A percentile compares a stretch with the other conserved stretches of the same genome.
phyloP scores from a whole-genome alignment of 345 rosid species.

The Hibiscus syriacus region DNA sequence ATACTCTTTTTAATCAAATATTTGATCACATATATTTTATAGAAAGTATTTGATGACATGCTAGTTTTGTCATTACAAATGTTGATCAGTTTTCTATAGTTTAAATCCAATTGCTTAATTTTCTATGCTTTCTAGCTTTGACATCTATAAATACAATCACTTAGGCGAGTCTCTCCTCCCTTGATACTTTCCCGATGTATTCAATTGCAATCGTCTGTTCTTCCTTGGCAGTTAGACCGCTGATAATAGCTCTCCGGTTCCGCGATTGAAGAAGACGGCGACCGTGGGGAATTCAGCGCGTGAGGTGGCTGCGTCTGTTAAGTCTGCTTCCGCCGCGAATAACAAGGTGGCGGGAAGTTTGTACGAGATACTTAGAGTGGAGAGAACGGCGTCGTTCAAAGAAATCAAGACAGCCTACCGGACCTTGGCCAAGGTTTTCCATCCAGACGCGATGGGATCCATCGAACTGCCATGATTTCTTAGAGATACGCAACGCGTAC shows the following conservation, averaged over 20 bases:
- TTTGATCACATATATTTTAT: too few relatives aligned
- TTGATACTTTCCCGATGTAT: neutral
- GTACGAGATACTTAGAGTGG: conserved; percentile 51
- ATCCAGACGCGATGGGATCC: conserved; percentile 45
- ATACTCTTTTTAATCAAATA: too few relatives aligned
- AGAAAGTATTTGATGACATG: too few relatives aligned
- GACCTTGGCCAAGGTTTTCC: conserved; percentile 51
- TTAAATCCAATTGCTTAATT: too few relatives aligned
- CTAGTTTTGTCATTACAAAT: too few relatives aligned
- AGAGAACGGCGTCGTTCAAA: conserved; percentile 42
- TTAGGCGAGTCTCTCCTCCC: neutral
- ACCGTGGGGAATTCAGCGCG: neutral
- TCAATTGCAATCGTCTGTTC: neutral
- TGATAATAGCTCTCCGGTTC: neutral
- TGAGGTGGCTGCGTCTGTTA: neutral
- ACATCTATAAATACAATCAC: neutral
- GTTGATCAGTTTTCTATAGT: too few relatives aligned
- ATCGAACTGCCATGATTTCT: conserved; percentile 47
- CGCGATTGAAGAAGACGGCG: neutral
- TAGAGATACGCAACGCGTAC: conserved; percentile 65
- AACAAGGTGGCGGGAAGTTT: conserved; percentile 27
- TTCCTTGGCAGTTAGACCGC: neutral
- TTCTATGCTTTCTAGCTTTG: too few relatives aligned
- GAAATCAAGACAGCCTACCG: conserved; percentile 71
- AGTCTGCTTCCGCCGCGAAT: neutral